phyloP scores from a whole-genome alignment of 2,329 filamentous ascomycete genomes.

The Claviceps spartinae region DNA sequence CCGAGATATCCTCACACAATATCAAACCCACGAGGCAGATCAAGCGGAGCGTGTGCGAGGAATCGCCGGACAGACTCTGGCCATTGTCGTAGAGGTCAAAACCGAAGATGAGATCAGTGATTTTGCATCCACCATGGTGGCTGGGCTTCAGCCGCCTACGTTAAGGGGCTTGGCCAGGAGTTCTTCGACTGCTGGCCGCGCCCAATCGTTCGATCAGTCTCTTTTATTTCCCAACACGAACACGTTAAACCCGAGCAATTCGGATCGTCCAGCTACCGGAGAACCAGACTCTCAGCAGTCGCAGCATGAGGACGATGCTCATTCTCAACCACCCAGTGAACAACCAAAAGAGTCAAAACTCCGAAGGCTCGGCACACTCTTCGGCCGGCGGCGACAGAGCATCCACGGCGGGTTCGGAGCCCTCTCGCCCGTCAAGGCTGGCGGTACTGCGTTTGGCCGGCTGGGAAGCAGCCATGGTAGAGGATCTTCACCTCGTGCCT shows the following conservation, averaged over 20 bases:
- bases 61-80: slow-evolving; percentile 67
- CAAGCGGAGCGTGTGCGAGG: slow-evolving; percentile 63
- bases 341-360: slow-evolving; percentile 35
- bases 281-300: slow-evolving; percentile 3
- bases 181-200: slow-evolving; percentile 18
- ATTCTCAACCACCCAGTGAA: slow-evolving; percentile 4
- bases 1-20: slow-evolving; percentile 80
- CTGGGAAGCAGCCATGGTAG: slow-evolving; percentile 50
- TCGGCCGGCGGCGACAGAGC: slow-evolving; percentile 50
- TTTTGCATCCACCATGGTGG: slow-evolving; percentile 38
- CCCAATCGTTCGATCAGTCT: slow-evolving; percentile 7
- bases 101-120: slow-evolving; percentile 76
- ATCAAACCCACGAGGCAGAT: slow-evolving; percentile 85
- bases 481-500: slow-evolving; percentile 41
- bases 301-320: slow-evolving; percentile 4
- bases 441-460: slow-evolving; percentile 42
- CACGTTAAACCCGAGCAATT: not conserved
- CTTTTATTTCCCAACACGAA: not conserved
- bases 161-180: slow-evolving; percentile 28
- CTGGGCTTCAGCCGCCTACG: slow-evolving; percentile 23
- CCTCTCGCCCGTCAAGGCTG: slow-evolving; percentile 40
- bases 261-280: slow-evolving; percentile 3
- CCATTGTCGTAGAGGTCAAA: slow-evolving; percentile 71
- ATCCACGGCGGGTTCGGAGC: slow-evolving; percentile 48
- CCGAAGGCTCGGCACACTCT: slow-evolving; percentile 55